phyloP scores from a whole-genome alignment of 2,329 filamentous ascomycete species.

The Fusarium lateritium region DNA sequence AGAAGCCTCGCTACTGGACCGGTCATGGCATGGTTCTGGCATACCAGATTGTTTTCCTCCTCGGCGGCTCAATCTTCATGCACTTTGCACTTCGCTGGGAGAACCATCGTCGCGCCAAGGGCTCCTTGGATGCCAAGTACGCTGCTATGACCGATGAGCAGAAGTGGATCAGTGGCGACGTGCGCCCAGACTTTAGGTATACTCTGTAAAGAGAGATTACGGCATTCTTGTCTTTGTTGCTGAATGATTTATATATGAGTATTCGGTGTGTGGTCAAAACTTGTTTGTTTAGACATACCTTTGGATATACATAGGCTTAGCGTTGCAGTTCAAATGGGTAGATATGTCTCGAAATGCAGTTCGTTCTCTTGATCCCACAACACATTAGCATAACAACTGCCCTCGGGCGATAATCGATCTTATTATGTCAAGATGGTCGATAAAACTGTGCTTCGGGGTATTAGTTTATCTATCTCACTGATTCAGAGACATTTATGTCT shows the following conservation, averaged over 20 bases:
- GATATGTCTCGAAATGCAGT: neutral
- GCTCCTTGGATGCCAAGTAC: conserved; percentile 69
- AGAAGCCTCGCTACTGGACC: conserved; percentile 51
- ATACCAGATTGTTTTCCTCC: conserved; percentile 74
- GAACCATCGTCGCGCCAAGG: conserved; percentile 70
- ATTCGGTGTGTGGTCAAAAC: neutral
- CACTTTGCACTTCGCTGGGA: conserved; percentile 70
- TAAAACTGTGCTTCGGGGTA: too few relatives aligned
- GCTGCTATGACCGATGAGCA: conserved; percentile 69
- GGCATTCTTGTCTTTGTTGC: rapidly evolving
- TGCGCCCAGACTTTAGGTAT: conserved; percentile 56
- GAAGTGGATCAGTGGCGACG: conserved; percentile 71
- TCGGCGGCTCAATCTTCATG: conserved; percentile 75
- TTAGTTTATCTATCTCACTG: too few relatives aligned
- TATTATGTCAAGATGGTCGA: too few relatives aligned
- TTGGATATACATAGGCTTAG: neutral
- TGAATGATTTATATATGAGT: neutral
- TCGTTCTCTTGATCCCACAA: neutral
- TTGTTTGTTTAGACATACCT: neutral
- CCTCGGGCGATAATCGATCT: too few relatives aligned
- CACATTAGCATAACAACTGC: too few relatives aligned
- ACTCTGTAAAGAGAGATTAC: conserved; percentile 43
- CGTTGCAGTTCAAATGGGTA: neutral
- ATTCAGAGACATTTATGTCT: too few relatives aligned
- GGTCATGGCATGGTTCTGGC: conserved; percentile 76